Evolutionary conservation across 345 rosid species (phyloP), one percentile per base, ranked within the genome.

Genomic region (Fremontodendron californicum): DNA sequence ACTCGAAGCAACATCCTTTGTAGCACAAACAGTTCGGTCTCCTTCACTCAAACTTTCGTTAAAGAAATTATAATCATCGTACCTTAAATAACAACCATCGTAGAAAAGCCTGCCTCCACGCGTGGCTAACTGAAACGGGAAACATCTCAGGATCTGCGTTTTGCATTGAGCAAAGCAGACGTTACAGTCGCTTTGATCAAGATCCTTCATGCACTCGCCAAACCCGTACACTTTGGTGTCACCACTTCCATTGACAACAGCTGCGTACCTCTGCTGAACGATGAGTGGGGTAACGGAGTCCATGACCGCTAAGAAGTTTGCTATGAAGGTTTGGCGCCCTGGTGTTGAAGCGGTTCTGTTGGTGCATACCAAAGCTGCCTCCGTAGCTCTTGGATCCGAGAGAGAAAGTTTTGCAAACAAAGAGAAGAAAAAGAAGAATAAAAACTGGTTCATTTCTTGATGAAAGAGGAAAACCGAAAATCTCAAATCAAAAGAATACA

Each of bases 161-260:
- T 92, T 94, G 88, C 87, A 77, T 83, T 86, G 93, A 63, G 98
- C 97, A 74, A 91, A 82, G 42, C 97, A 94, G 82, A 94, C 81
- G 84, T 86, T 81, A 72, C 97, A 94, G 64, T 92, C 98, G 35
- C 71, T 81, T 77, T 35, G 82, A 48, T 85, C 87, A 18, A 94
- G 94, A 78, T 94, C 97, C 43, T 86, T 84, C 84, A 91, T 88
- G 78, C 98, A 94, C 91, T 92, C 92, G 25, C 96, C 98, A 68
- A 79, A 90, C 10, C 89, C 82, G 73, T 91, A 94, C 3, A 94
- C 97, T 0, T 88, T 83, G 27, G 74, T 39, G 81, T 83, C 85
- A 0, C 88, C 89, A 0, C 88, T 77, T 37, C 91, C 88, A 49
- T 81, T 81, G 57, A 78, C 63, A 0, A 87, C 89, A 46, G 84